Percentiles rank a stretch among this genome's conserved stretches.
phyloP scores from a whole-genome alignment of 192 early-diverging fungal genomes.

The Glomus cerebriforme region DNA sequence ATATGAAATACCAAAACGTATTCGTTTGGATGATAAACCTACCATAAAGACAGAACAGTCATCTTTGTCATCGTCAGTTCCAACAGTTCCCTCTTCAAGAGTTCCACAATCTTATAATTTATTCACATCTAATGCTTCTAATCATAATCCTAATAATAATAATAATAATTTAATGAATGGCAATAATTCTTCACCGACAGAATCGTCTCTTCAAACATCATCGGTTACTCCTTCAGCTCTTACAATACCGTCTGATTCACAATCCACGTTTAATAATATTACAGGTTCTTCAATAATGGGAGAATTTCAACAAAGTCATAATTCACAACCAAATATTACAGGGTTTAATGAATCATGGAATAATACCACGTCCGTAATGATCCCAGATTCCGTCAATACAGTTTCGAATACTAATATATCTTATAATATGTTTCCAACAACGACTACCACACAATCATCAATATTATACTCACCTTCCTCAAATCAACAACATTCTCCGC shows the following conservation, averaged over 20 bases:
- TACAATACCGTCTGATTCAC: slow-evolving; percentile 4
- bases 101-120: background rate
- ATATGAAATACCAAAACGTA: slow-evolving; percentile 11
- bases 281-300: slow-evolving; percentile 9
- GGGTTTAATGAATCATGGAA: slow-evolving; percentile 24
- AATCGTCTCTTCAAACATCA: background rate
- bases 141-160: background rate
- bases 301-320: background rate
- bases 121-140: background rate
- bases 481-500: background rate
- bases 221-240: background rate
- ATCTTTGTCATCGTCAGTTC: background rate
- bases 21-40: slow-evolving; percentile 11
- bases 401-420: background rate
- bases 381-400: slow-evolving; percentile 13
- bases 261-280: background rate
- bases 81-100: slow-evolving; percentile 5
- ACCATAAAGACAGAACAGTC: background rate
- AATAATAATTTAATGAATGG: slow-evolving; percentile 11
- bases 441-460: slow-evolving; percentile 12
- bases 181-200: background rate
- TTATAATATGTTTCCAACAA: slow-evolving; percentile 1
- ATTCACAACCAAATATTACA: background rate
- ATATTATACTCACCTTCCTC: slow-evolving; percentile 10
- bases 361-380: slow-evolving; percentile 6